Percentiles rank a stretch among this genome's conserved stretches.
Conservation (phyloP, 2,329 filamentous ascomycete species). For the Cladosporium velox region DNA sequence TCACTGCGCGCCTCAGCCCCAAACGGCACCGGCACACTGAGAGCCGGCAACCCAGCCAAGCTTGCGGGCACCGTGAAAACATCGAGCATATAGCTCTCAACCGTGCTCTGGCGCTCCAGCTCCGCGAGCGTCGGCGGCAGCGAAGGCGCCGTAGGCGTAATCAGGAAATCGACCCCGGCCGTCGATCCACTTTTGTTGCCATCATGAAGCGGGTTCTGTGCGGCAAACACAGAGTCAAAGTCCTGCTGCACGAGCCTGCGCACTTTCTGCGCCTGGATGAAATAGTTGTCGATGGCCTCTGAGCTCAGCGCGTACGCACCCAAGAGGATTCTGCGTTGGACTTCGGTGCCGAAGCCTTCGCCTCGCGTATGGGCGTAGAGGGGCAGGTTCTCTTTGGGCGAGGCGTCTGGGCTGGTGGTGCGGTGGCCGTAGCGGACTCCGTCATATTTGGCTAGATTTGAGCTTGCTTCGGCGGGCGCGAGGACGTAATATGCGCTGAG, state of each 20-base stretch:
- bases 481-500: conserved; percentile 94
- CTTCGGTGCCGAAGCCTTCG: conserved; percentile 77
- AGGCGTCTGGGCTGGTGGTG: conserved; percentile 54
- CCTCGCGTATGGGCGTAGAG: conserved; percentile 77
- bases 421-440: conserved; percentile 85
- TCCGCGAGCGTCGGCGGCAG: conserved; percentile 66
- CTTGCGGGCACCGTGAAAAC: conserved; percentile 95
- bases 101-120: conserved; percentile 54
- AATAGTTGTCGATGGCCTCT: conserved; percentile 92
- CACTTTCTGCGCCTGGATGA: conserved; percentile 87
- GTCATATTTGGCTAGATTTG: conserved; percentile 95
- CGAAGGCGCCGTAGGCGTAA: conserved; percentile 84
- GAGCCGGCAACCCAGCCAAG: conserved; percentile 83
- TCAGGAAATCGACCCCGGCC: conserved; percentile 76
- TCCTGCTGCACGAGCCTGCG: conserved; percentile 81
- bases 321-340: conserved; percentile 81
- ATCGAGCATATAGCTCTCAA: conserved; percentile 90
- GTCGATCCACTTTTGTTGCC: conserved; percentile 44
- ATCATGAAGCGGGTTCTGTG: conserved; percentile 66
- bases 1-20: conserved; percentile 18
- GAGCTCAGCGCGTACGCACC: conserved; percentile 90
- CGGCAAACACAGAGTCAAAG: conserved; percentile 76
- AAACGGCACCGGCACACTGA: conserved; percentile 72
- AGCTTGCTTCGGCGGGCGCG: conserved; percentile 91
- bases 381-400: conserved; percentile 29